phyloP scores from a whole-genome alignment of 257 asterid species.

The Ilex asprella region DNA sequence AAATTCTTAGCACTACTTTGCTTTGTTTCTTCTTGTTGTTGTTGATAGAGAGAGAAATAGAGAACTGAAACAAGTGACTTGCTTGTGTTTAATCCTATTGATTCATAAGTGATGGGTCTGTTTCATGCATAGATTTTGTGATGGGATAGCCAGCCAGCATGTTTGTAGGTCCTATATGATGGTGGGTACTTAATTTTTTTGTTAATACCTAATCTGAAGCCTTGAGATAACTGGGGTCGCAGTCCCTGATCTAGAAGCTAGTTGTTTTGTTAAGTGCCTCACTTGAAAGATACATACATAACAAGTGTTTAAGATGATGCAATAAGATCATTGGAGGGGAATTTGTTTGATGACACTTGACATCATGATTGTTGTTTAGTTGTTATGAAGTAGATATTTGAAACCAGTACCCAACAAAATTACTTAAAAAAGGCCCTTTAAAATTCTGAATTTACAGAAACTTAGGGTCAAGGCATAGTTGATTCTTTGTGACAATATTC shows the following conservation, averaged over 20 bases:
- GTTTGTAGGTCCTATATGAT: too few species aligned
- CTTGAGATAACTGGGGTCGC: not conserved
- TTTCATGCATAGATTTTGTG: too few species aligned
- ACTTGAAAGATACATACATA: not conserved
- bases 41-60: not conserved
- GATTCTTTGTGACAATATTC: too few species aligned
- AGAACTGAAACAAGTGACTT: not conserved
- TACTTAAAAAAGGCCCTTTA: not conserved
- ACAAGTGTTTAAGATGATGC: not conserved
- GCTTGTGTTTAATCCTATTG: not conserved
- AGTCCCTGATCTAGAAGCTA: not conserved
- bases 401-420: not conserved
- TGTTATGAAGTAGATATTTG: not conserved
- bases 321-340: not conserved
- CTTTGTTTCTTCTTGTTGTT: too few species aligned
- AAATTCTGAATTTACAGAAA: too few species aligned
- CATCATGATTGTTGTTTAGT: not conserved
- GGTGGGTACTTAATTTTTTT: too few species aligned
- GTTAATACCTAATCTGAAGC: not conserved
- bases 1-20: too few species aligned
- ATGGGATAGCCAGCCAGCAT: too few species aligned
- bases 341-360: not conserved
- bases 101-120: not conserved
- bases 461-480: too few species aligned
- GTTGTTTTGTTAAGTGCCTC: not conserved